Evolutionary conservation across 768 basidiomycete genomes (phyloP), one percentile per base, ranked within the genome.

Genomic region (Tulasnella sp.): DNA sequence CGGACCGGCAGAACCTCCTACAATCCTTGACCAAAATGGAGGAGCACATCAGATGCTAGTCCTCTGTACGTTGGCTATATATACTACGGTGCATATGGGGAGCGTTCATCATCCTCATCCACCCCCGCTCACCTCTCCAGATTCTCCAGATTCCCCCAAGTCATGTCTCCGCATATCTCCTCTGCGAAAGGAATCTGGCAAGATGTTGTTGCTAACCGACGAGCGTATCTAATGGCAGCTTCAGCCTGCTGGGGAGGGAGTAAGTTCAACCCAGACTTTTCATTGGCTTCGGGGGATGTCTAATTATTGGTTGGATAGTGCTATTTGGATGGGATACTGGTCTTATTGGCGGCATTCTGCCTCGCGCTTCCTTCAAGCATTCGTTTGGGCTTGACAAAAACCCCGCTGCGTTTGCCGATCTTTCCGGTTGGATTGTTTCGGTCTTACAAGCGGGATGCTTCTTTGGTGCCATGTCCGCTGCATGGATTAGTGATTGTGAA

Each of bases 351-450:
- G 44, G 44, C 4, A 45, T 45, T 25, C 13, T 45, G 16, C 44
- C 44, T 7, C 22, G 44, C 6, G 44, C 22, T 20, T 45, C 44
- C 4, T 45, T 45, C 22, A 25, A 45, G 16, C 10, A 31, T 19
- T 45, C 44, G 10, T 45, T 45, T 13, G 44, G 44, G 10, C 44
- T 45, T 13, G 44, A 31, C 12, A 19, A 31, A 12, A 31, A 45
- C 16, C 44, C 44, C n/a, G 24, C 13, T 16, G 29, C 22, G 4
- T 45, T 25, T 19, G 44, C 44, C 29, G 44, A 69, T 48, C 53
- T 76, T 25, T 66, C 64, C 33, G 75, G 74, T 4, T 72, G 74
- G 53, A 72, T 76, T 22, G 75, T 76, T n/a, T 65, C 74, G 0
- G 63, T 73, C 28, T 58, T 75, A 19, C 74, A 75, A 49, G 72